Conservation (phyloP, 164 flowering plant genomes). For the Tetrastigma voinierianum region DNA sequence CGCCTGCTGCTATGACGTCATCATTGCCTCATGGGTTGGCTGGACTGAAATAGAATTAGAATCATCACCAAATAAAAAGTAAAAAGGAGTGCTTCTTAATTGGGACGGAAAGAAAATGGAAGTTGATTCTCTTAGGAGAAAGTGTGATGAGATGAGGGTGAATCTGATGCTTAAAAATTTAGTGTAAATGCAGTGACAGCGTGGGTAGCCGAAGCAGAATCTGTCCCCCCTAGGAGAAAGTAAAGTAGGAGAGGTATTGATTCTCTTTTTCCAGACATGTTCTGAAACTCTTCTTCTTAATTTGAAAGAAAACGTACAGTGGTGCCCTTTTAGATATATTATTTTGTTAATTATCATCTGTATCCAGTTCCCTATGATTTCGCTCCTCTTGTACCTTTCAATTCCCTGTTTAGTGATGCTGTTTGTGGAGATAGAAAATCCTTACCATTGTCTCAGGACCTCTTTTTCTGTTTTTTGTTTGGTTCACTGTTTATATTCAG, state of each 20-base stretch:
- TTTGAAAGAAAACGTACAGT: not conserved
- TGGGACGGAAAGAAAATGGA: no score
- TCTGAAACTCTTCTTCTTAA: not conserved
- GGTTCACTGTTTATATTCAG: no score
- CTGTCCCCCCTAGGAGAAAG: conserved; percentile 11
- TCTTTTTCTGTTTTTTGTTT: not conserved
- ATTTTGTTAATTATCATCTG: not conserved
- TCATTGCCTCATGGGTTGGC: not conserved
- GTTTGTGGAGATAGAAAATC: conserved; percentile 1
- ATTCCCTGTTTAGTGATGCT: not conserved
- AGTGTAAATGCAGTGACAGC: conserved; percentile 10
- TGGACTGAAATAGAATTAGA: not conserved
- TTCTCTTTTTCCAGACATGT: not conserved
- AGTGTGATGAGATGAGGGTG: not conserved
- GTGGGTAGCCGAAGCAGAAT: not conserved
- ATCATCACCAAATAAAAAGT: not conserved
- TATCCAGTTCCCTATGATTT: conserved; percentile 11
- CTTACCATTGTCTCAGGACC: not conserved
- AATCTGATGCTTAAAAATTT: not conserved
- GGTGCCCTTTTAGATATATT: not conserved
- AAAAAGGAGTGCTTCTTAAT: no score
- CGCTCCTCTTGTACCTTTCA: conserved; percentile 10
- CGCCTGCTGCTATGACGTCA: conserved; percentile 14
- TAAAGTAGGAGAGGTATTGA: not conserved
- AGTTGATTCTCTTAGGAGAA: no score